phyloP scores from a whole-genome alignment of 2,329 filamentous ascomycete genomes.

The Cercospora sesami region DNA sequence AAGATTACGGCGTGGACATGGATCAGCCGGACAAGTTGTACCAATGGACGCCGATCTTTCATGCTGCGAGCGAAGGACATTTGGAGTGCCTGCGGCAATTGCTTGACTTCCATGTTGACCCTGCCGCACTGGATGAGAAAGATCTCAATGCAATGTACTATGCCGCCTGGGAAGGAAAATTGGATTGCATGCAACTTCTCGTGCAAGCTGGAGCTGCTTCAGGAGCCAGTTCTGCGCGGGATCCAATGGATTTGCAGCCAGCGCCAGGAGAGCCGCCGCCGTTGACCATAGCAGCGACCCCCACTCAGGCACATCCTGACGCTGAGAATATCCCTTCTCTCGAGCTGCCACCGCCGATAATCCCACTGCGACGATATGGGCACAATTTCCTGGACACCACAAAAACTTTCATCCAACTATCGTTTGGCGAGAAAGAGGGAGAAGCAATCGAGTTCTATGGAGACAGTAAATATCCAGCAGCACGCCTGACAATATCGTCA shows the following conservation, averaged over 20 bases:
- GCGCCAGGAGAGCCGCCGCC: constrained; percentile 42
- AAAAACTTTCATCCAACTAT: constrained; percentile 92
- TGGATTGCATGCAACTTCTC: constrained; percentile 90
- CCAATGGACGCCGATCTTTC: constrained; percentile 94
- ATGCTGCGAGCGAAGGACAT: constrained; percentile 94
- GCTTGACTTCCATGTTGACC: constrained; percentile 74
- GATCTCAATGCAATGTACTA: constrained; percentile 95
- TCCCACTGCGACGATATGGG: constrained; percentile 88
- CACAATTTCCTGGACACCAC: constrained; percentile 94
- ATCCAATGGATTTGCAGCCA: constrained; percentile 38
- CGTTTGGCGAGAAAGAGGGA: constrained; percentile 72
- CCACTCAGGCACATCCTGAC: constrained; percentile 48
- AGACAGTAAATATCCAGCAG: constrained; percentile 92
- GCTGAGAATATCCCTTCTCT: constrained; percentile 88
- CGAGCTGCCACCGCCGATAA: constrained; percentile 91
- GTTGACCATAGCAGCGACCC: constrained; percentile 55
- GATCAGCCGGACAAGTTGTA: constrained; percentile 94
- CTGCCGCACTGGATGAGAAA: constrained; percentile 85
- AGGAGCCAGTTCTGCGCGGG: constrained; percentile 8
- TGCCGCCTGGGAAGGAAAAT: constrained; percentile 93
- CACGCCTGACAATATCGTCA: constrained; percentile 91
- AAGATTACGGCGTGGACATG: constrained; percentile 82
- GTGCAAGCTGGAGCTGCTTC: constrained; percentile 51
- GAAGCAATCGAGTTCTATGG: constrained; percentile 94
- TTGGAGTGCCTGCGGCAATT: constrained; percentile 82